Evolutionary conservation across 2,329 filamentous ascomycete species (phyloP), one percentile per base, ranked within the genome.

Genomic region (Pestalotiopsis sp.): DNA sequence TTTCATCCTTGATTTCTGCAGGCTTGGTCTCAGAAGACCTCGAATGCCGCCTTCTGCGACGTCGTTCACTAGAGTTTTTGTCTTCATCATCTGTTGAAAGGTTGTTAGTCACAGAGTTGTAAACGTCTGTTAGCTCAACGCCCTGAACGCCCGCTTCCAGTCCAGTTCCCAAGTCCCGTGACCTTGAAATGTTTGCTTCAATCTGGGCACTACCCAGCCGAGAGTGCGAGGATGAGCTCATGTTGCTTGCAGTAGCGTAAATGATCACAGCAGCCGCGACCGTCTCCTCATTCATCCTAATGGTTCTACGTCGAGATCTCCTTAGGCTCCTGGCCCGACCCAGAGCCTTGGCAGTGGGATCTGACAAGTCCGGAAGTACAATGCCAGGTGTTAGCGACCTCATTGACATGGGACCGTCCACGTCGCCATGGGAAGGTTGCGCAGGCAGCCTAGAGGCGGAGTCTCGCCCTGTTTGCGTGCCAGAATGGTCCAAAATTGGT

Each of bases 401-500:
- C 20, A 45, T n/a, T 20, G 64, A 63, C 20, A 59, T 65, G 20
- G 41, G 65, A 20, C 4, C 39, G 20, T n/a, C 41, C 4, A 25
- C 3, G 23, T 11, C 14, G 20, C 25, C n/a, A 38, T 23, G 56
- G 7, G 11, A 11, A n/a, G 25, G 11, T 17, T 39, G 38, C 39
- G 20, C 39, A 4, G 57, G 20, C 6, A 27, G 27, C 6, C 57
- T 68, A 62, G 49, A 49, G 39, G 36, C 56, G 65, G 36, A 69
- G 61, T 57, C 68, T 62, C 38, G 57, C 62, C 58, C 69, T 58
- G 63, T 70, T 70, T 49, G 69, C 49, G 25, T 70, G 69, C 69
- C 67, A 68, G 66, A 70, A 70, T 41, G 69, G 64, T n/a, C 69
- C 69, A 58, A 68, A 66, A 36, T 67, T 68, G 57, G 69, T 45